Evolutionary conservation across 108 stramenopile species (phyloP).

Genomic region (Nannochloropsis salina): DNA sequence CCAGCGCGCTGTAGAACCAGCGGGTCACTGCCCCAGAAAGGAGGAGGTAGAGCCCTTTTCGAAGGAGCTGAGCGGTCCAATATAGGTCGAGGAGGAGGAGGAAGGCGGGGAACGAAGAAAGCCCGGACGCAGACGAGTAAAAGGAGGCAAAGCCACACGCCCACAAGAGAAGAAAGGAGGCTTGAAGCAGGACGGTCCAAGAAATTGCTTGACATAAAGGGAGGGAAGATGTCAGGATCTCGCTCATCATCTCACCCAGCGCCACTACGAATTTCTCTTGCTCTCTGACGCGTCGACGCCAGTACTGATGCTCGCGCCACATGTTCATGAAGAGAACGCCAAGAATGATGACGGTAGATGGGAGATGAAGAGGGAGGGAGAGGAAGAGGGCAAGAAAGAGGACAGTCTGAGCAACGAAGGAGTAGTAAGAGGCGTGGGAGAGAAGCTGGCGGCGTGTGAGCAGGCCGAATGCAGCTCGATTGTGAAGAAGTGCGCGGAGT

Average conservation of each 20-base stretch:
- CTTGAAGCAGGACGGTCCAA: neutral
- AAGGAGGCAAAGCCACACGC: neutral
- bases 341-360: neutral
- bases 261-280: neutral
- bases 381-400: neutral
- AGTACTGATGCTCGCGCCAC: slow-evolving; percentile 4
- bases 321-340: neutral
- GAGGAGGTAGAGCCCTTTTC: neutral
- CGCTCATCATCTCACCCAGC: neutral
- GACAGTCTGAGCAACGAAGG: slow-evolving; percentile 15
- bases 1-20: neutral
- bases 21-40: neutral
- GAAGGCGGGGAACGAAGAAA: neutral
- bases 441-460: neutral
- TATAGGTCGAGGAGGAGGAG: slow-evolving; percentile 15
- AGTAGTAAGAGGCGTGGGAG: neutral
- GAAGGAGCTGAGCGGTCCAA: neutral
- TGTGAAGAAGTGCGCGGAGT: neutral
- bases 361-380: neutral
- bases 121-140: neutral
- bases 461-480: neutral
- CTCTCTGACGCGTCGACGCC: neutral
- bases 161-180: neutral
- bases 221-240: neutral
- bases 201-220: neutral